Base-by-base conservation (phyloP, 768 basidiomycete species). In the Hygrocybe punicea region DNA sequence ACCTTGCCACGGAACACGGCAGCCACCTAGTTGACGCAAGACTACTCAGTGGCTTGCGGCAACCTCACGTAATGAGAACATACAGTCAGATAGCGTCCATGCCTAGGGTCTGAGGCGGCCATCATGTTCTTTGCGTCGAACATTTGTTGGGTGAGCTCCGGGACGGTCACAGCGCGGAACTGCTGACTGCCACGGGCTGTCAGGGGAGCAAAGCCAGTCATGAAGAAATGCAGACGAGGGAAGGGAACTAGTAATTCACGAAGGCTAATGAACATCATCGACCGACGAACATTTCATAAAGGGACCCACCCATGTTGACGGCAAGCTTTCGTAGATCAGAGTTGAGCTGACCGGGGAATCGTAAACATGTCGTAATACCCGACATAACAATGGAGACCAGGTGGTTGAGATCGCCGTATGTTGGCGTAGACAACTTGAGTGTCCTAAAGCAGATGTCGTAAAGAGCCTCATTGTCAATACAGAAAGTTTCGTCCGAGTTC, bases 101-200 rank as follows among this genome's bases (percentile, higher is more conserved):
- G 91, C 69, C 94, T 81, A 40, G 97, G 97, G 78, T 98, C 94
- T 21, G 91, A 91, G 21, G 97, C 97, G 64, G 95, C 93, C 94
- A 98, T 96, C 93, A 96, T 95, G 87, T 98, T 98, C 85, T 97
- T 98, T 45, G 94, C 92, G 66, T 98, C 96, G 73, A 98, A 99
- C 95, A 98, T 98, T 69, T 99, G 97, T 70, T 93, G 90, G 7
- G 97, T 98, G 59, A 99, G 83, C 75, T 99, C 97, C 33, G 97
- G 93, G 39, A 99, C 95, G 56, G 91, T 92, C 66, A 98, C 92
- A 36, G 94, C 93, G 60, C 97, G 91, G 83, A 94, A 99, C 67
- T 93, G 88, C 66, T 92, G 91, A 72, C 90, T 93, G 53, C 93
- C 93, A 37, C 93, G 89, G 35, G 97, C 91, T 49, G 94, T 96